phyloP scores from a whole-genome alignment of 163 green algal genomes.

The Chlorella variabilis region DNA sequence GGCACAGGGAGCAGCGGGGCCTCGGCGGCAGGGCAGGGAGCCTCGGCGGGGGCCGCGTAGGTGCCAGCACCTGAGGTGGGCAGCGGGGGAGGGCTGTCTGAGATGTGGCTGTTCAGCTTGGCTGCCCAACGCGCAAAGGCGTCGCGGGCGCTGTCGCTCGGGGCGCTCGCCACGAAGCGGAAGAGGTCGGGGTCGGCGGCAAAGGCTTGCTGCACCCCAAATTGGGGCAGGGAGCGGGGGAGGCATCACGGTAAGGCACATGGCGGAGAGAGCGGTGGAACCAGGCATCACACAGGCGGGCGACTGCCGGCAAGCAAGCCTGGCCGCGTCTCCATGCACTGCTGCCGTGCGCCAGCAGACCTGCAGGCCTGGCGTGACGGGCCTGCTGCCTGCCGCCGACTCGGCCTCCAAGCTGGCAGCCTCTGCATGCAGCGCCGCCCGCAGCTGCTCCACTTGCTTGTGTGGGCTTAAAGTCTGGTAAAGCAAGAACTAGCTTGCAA shows the following conservation, averaged over 20 bases:
- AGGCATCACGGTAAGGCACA: neutral
- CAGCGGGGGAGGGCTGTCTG: slow-evolving; percentile 28
- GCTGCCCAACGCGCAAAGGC: slow-evolving; percentile 1
- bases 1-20: no score
- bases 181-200: slow-evolving; percentile 2
- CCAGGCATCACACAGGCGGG: neutral
- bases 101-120: slow-evolving; percentile 25
- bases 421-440: no score
- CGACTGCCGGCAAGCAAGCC: neutral
- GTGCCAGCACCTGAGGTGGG: neutral
- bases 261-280: neutral
- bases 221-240: neutral
- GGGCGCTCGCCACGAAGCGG: neutral
- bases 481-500: no score
- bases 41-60: neutral
- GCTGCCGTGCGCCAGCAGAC: neutral
- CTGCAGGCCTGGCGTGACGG: neutral
- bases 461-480: no score
- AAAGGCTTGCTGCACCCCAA: neutral
- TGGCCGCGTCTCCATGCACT: neutral
- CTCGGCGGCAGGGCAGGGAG: no score
- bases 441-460: slow-evolving; percentile 22
- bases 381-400: neutral
- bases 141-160: neutral
- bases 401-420: neutral